Conservation (phyloP, 345 rosid genomes). For the Pistacia atlantica region DNA sequence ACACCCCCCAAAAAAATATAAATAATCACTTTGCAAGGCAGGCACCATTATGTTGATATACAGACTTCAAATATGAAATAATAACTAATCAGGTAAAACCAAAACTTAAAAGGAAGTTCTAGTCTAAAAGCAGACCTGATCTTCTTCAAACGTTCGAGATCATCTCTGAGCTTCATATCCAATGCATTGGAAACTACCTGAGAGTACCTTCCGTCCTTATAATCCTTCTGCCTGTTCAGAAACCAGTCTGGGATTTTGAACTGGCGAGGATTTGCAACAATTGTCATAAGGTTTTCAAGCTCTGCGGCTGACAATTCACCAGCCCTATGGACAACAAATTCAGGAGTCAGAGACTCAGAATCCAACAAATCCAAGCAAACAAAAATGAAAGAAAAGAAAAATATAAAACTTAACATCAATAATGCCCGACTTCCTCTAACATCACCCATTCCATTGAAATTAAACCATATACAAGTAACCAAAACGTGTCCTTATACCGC, state of each 20-base stretch:
- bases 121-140: conserved; percentile 30
- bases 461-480: no score
- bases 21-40: no score
- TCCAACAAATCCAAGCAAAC: no score
- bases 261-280: conserved; percentile 34
- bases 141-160: conserved; percentile 41
- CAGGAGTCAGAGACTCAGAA: no score
- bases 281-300: conserved; percentile 34
- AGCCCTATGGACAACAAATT: conserved; percentile 17
- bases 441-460: no score
- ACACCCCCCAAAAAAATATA: no score
- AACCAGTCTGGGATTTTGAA: conserved; percentile 40
- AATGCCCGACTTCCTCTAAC: no score
- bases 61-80: no score
- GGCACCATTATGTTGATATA: no score
- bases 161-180: conserved; percentile 47
- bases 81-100: background rate
- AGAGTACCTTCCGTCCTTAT: conserved; percentile 36
- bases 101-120: background rate
- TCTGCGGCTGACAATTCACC: conserved; percentile 34
- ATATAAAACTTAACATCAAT: no score
- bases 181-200: conserved; percentile 44
- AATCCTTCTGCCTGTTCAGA: conserved; percentile 37
- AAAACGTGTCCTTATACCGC: no score
- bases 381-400: no score